phyloP scores from a whole-genome alignment of 768 basidiomycete species.

The Cyclocybe cylindracea region DNA sequence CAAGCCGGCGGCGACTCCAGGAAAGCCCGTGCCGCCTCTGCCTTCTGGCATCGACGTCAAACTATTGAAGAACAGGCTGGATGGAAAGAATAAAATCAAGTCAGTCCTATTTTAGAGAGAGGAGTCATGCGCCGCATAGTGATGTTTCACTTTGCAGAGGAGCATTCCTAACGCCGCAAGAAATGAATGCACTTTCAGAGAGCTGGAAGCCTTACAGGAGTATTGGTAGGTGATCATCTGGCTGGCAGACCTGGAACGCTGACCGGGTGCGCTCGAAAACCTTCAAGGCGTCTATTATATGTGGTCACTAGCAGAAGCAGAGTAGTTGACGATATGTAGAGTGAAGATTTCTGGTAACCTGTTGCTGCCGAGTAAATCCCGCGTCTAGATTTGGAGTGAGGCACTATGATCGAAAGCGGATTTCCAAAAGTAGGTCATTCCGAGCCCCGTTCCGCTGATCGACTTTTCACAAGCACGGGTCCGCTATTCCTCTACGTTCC shows the following conservation, averaged over 20 bases:
- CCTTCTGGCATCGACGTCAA: constrained; percentile 62
- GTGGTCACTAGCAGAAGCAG: constrained; percentile 72
- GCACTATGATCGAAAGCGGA: constrained; percentile 14
- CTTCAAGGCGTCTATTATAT: constrained; percentile 76
- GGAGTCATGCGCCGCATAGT: background rate
- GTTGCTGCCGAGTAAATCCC: constrained; percentile 5
- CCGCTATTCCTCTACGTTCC: constrained; percentile 10
- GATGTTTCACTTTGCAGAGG: constrained; percentile 43
- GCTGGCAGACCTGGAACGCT: background rate
- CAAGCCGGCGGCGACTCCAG: constrained; percentile 27
- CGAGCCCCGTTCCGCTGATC: constrained; percentile 22
- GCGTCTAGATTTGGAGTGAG: background rate
- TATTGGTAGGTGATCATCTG: constrained; percentile 50
- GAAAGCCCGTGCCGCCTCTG: constrained; percentile 35
- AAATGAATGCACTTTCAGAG: constrained; percentile 80
- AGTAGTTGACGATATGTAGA: constrained; percentile 8
- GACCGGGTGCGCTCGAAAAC: constrained; percentile 1
- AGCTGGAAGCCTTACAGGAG: constrained; percentile 83
- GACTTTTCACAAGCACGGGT: constrained; percentile 12
- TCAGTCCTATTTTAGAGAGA: constrained; percentile 30
- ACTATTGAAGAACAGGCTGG: constrained; percentile 58
- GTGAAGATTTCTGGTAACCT: background rate
- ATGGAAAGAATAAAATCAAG: constrained; percentile 75
- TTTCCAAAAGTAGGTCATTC: constrained; percentile 16
- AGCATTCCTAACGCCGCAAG: constrained; percentile 71